Evolutionary conservation across 352 stramenopile species (phyloP), one percentile per base, ranked within the genome.

Genomic region (Phytophthora sojae): DNA sequence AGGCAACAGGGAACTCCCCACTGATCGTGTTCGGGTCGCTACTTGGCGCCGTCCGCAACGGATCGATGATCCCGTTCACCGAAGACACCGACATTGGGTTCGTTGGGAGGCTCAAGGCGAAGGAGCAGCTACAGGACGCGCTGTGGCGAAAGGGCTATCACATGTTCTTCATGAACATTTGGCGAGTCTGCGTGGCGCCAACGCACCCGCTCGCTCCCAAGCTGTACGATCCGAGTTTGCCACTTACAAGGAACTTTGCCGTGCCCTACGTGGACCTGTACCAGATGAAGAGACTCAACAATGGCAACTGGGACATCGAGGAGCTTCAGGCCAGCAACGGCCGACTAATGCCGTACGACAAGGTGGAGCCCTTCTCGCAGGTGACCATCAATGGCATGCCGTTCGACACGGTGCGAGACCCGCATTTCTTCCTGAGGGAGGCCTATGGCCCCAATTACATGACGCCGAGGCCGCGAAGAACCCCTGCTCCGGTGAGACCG

Each of bases 11-110:
- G 6, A 77, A 66, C 2, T 59, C 60, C 21, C 80, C 82, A 23
- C 57, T 74, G 12, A 53, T 90, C 42, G 26, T 79, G 2, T 90
- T 73, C 56, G 80, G 82, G 25, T 80, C 82, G 15, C 54, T 90
- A 29, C 72, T 90, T 6, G 82, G 82, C 14, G 82, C 80, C 17
- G 64, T 90, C 17, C 79, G 80, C 23, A 80, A 87, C 56, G 67
- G 57, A 0, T 81, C 71, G 37, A 77, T 81, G 39, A 87, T 90
- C 57, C 75, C 80, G 11, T 90, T 80, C 69, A 86, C 80, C 2
- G 80, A 88, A 35, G 82, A 90, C 62, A 74, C 67, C 8, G 82
- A 89, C 59, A 68, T 89, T 19, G 79, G 71, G 0, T 86, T 81
- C 64, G 69, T 73, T 25, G 61, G 68, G 1, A 44, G 44, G 25